Percentiles rank a stretch among this genome's conserved stretches.
These are phyloP conservation scores for Ramichloridium luteum DNA, from an alignment of 2,329 filamentous ascomycete species.

Conservation along the genomic window DNA sequence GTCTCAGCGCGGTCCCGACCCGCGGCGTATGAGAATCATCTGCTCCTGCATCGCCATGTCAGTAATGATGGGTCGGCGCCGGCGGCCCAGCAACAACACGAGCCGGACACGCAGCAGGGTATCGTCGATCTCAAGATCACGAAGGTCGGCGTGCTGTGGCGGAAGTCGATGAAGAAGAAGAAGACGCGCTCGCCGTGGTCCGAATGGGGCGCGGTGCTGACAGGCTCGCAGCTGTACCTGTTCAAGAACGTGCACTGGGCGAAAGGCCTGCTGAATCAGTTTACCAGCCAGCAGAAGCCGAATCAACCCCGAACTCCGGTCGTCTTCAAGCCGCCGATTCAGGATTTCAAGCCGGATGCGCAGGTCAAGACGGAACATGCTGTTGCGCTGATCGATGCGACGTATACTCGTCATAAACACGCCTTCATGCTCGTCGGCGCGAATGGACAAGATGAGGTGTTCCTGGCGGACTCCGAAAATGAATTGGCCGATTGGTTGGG, in stretches of 20 bases:
- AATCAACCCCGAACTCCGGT: constrained; percentile 65
- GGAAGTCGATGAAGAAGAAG: constrained; percentile 89
- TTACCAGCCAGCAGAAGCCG: constrained; percentile 68
- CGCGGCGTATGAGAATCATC: constrained; percentile 83
- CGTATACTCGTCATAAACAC: constrained; percentile 91
- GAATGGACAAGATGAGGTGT: constrained; percentile 75
- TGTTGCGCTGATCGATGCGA: constrained; percentile 73
- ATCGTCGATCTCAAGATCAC: constrained; percentile 96
- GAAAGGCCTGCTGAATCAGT: constrained; percentile 78
- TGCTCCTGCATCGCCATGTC: too few relatives aligned
- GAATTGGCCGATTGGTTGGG: constrained; percentile 96
- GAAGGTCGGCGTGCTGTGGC: constrained; percentile 88
- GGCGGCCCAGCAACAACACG: constrained; percentile 32
- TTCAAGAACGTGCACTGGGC: constrained; percentile 91
- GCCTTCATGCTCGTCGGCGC: constrained; percentile 85
- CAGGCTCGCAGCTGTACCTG: constrained; percentile 92
- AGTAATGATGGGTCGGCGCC: constrained; percentile 32
- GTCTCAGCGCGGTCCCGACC: constrained; percentile 86
- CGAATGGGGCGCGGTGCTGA: constrained; percentile 94
- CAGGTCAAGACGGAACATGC: constrained; percentile 89
- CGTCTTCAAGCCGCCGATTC: constrained; percentile 78
- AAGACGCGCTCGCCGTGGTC: constrained; percentile 94
- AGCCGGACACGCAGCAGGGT: constrained; percentile 66
- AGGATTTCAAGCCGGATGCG: constrained; percentile 86
- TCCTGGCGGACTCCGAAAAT: constrained; percentile 77